These are phyloP conservation scores for Populus hybrid DNA, from an alignment of 441 rosid species.

Conservation along the genomic window DNA sequence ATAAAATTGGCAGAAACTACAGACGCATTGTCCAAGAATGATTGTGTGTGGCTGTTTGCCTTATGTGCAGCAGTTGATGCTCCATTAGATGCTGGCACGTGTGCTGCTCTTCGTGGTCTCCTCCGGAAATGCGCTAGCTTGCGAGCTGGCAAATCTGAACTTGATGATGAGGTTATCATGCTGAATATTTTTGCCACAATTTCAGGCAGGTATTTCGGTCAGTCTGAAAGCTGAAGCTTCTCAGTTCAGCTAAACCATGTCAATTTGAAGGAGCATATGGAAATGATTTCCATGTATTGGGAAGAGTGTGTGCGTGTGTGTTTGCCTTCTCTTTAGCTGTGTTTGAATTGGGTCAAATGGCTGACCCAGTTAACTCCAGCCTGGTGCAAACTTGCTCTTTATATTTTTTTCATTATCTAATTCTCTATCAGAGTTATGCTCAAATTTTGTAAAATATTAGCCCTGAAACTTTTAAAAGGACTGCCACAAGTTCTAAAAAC, in stretches of 20 bases:
- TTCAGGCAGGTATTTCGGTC: slow-evolving; percentile 74
- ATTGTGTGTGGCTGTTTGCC: slow-evolving; percentile 70
- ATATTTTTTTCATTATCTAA: too few relatives aligned
- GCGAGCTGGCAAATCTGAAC: slow-evolving; percentile 54
- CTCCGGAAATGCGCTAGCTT: slow-evolving; percentile 75
- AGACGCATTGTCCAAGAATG: slow-evolving; percentile 36
- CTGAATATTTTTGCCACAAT: slow-evolving; percentile 72
- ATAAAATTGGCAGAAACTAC: slow-evolving; percentile 44
- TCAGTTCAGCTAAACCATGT: not conserved
- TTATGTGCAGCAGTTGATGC: slow-evolving; percentile 68
- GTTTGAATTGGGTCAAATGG: too few relatives aligned
- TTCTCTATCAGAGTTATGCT: too few relatives aligned
- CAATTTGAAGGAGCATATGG: too few relatives aligned
- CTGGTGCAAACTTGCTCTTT: too few relatives aligned
- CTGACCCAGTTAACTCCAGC: too few relatives aligned
- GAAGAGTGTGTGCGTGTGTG: too few relatives aligned
- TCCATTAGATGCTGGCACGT: slow-evolving; percentile 64
- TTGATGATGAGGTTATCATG: slow-evolving; percentile 73
- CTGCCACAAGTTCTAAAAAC: too few relatives aligned
- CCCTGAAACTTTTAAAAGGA: too few relatives aligned
- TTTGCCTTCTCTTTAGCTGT: too few relatives aligned
- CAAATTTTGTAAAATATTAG: too few relatives aligned
- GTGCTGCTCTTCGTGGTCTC: slow-evolving; percentile 62
- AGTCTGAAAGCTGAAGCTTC: slow-evolving; percentile 39
- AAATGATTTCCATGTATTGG: too few relatives aligned